Conservation (phyloP, 2,329 filamentous ascomycete species). For the Didymella lethalis region DNA sequence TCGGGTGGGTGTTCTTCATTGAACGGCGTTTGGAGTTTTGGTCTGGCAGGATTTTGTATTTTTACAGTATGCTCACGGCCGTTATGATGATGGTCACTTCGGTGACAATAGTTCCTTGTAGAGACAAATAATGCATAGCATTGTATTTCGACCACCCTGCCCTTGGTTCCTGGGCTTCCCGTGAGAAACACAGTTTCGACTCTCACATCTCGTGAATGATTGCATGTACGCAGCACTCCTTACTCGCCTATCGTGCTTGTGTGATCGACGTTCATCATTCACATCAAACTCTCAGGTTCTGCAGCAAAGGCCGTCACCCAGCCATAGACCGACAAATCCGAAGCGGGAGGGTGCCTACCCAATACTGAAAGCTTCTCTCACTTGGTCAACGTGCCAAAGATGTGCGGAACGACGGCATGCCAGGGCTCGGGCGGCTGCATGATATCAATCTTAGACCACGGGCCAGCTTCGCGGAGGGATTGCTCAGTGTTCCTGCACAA, state of each 20-base stretch:
- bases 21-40: slow-evolving; percentile 1
- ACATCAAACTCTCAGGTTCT: too few relatives aligned
- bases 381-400: slow-evolving; percentile 27
- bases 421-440: slow-evolving; percentile 27
- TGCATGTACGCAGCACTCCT: too few relatives aligned
- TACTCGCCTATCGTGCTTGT: too few relatives aligned
- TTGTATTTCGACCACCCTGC: too few relatives aligned
- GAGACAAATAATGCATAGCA: too few relatives aligned
- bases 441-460: slow-evolving; percentile 27
- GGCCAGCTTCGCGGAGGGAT: slow-evolving; percentile 22
- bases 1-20: slow-evolving; percentile 15
- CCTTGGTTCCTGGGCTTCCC: too few relatives aligned
- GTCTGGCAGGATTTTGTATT: slow-evolving; percentile 17
- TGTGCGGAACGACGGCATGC: slow-evolving; percentile 25
- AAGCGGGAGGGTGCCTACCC: too few relatives aligned
- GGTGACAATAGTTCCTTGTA: neutral
- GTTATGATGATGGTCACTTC: slow-evolving; percentile 2
- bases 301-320: too few relatives aligned
- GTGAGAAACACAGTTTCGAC: too few relatives aligned
- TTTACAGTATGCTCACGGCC: slow-evolving; percentile 20
- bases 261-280: too few relatives aligned
- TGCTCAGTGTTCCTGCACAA: slow-evolving; percentile 27
- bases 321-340: too few relatives aligned
- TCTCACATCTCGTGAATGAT: too few relatives aligned
- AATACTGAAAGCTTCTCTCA: slow-evolving; percentile 1